These are phyloP conservation scores for Fagopyrum homotropicum DNA, from an alignment of 148 eudicot species.

Conservation along the genomic window DNA sequence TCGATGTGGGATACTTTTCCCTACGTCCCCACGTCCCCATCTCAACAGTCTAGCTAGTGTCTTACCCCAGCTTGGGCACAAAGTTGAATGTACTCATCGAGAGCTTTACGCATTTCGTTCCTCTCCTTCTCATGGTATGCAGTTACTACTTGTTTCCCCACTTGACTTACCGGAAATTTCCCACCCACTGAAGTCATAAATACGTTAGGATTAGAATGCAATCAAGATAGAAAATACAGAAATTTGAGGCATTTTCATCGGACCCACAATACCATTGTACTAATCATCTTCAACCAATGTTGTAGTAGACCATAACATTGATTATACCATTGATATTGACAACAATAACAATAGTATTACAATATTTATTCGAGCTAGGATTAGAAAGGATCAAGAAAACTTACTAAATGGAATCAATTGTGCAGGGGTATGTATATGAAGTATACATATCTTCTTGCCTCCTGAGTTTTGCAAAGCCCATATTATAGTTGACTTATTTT, in stretches of 20 bases:
- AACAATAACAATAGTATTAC: background rate
- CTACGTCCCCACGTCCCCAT: too few species aligned
- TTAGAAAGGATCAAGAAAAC: background rate
- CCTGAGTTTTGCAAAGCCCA: conserved; percentile 48
- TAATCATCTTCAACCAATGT: too few species aligned
- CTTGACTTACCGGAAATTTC: conserved; percentile 15
- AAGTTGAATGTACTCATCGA: conserved; percentile 36
- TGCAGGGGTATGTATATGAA: conserved; percentile 40
- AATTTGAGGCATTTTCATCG: too few species aligned
- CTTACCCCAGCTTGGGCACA: conserved; percentile 66
- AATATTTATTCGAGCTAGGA: background rate
- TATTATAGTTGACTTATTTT: conserved; percentile 29
- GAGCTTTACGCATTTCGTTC: conserved; percentile 32
- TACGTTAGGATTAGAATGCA: too few species aligned
- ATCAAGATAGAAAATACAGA: too few species aligned
- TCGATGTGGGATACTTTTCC: too few species aligned
- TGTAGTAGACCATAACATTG: too few species aligned
- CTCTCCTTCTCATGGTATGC: conserved; percentile 49
- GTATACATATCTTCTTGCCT: conserved; percentile 41
- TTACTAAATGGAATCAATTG: conserved; percentile 32
- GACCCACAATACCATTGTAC: too few species aligned
- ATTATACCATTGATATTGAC: too few species aligned
- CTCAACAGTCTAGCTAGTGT: too few species aligned
- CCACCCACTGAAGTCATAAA: conserved; percentile 14
- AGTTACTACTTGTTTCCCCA: conserved; percentile 35